Conservation (phyloP, 768 basidiomycete genomes). For the Tylopilus cervinicoccineus region DNA sequence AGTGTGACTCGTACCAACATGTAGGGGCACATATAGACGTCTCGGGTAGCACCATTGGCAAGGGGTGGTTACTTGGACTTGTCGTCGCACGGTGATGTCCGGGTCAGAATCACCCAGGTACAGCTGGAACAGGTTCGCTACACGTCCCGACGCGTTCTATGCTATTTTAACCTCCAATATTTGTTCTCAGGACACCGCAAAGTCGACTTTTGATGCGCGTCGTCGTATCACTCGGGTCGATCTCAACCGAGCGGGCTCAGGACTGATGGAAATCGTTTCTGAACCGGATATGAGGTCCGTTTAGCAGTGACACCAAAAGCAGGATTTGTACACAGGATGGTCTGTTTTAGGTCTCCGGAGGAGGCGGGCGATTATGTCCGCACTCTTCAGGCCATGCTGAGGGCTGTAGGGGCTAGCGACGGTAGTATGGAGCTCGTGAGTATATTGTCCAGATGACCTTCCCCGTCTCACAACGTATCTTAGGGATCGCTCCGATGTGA, state of each 20-base stretch:
- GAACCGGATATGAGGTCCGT: constrained; percentile 78
- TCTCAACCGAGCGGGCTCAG: constrained; percentile 86
- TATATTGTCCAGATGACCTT: neutral
- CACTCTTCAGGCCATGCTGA: constrained; percentile 73
- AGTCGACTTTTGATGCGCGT: constrained; percentile 60
- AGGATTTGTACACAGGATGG: neutral
- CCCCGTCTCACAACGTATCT: neutral
- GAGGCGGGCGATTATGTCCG: constrained; percentile 88
- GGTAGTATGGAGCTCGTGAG: constrained; percentile 95
- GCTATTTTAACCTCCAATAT: neutral
- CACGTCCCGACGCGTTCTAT: neutral
- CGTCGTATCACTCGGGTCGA: constrained; percentile 64
- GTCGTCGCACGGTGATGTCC: constrained; percentile 30
- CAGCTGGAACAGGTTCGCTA: constrained; percentile 86
- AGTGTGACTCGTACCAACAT: constrained; percentile 4
- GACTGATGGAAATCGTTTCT: constrained; percentile 94
- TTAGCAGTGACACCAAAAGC: neutral
- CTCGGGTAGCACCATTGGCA: constrained; percentile 68
- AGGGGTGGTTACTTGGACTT: constrained; percentile 56
- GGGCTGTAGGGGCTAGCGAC: constrained; percentile 84
- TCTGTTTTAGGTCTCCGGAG: constrained; percentile 60
- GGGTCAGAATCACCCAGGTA: constrained; percentile 87
- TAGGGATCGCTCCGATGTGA: constrained; percentile 95
- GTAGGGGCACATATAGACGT: neutral
- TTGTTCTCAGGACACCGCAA: constrained; percentile 78